phyloP scores from a whole-genome alignment of 129 eudicot genomes.

The Artemisia tridentata region DNA sequence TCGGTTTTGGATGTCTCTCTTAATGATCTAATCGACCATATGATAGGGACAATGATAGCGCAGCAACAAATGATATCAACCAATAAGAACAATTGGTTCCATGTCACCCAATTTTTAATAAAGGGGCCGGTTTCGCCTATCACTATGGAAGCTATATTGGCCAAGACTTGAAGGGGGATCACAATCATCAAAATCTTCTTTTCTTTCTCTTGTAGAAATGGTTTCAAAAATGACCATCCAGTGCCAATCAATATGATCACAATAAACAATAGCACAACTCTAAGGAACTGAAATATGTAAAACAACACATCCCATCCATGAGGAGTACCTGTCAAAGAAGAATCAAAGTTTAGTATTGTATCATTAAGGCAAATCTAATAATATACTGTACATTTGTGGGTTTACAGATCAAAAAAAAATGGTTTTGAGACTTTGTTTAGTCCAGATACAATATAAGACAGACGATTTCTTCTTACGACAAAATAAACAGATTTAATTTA shows the following conservation, averaged over 20 bases:
- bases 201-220: constrained; percentile 30
- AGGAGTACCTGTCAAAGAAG: constrained; percentile 23
- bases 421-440: too few species aligned
- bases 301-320: constrained; percentile 44
- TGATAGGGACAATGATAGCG: constrained; percentile 35
- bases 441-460: too few species aligned
- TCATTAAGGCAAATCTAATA: too few species aligned
- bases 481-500: too few species aligned
- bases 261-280: constrained; percentile 30
- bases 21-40: constrained; percentile 30
- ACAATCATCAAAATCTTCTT: constrained; percentile 32
- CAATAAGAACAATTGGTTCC: constrained; percentile 40
- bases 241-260: constrained; percentile 40
- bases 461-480: too few species aligned
- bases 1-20: constrained; percentile 39
- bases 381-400: too few species aligned
- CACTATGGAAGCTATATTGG: constrained; percentile 33
- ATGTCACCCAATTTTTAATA: constrained; percentile 29
- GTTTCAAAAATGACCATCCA: constrained; percentile 47
- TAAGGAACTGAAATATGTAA: constrained; percentile 26
- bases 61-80: constrained; percentile 43
- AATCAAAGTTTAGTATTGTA: background rate
- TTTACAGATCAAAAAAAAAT: too few species aligned
- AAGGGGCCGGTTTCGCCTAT: constrained; percentile 40
- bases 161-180: constrained; percentile 37